Evolutionary conservation across 2,329 filamentous ascomycete species (phyloP).

Genomic region (Colletotrichum sp.): DNA sequence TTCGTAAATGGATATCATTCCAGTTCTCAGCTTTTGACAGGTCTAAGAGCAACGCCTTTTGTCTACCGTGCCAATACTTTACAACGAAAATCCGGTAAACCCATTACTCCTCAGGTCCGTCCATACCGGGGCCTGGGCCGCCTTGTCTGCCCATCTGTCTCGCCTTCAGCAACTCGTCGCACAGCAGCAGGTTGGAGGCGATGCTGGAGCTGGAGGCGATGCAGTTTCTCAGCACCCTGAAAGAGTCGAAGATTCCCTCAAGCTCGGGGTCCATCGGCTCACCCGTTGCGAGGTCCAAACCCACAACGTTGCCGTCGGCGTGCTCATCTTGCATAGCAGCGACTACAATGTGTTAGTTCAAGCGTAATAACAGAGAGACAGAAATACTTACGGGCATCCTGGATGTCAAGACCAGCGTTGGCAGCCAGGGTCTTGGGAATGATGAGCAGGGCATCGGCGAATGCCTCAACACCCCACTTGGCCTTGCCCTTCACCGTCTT

Average conservation of each 20-base stretch:
- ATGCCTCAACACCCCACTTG: conserved; percentile 93
- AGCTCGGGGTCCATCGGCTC: conserved; percentile 95
- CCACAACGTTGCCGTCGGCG: conserved; percentile 82
- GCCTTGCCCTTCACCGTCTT: conserved; percentile 97
- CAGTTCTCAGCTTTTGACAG: conserved; percentile 19
- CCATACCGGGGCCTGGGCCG: conserved; percentile 69
- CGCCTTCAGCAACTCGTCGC: conserved; percentile 96
- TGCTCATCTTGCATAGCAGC: conserved; percentile 87
- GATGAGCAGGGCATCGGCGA: conserved; percentile 91
- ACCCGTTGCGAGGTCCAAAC: conserved; percentile 84
- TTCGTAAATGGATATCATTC: conserved; percentile 22
- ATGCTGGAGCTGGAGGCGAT: conserved; percentile 95
- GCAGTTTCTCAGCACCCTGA: conserved; percentile 91
- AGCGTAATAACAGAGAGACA: conserved; percentile 3
- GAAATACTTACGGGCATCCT: conserved; percentile 80
- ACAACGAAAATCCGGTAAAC: conserved; percentile 36
- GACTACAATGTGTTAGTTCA: conserved; percentile 55
- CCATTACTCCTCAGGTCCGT: conserved; percentile 58
- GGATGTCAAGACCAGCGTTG: conserved; percentile 95
- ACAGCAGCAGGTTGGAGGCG: conserved; percentile 91
- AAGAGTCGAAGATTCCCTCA: conserved; percentile 94
- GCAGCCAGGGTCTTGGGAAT: conserved; percentile 98
- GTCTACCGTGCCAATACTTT: conserved; percentile 44
- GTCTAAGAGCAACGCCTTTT: conserved; percentile 32
- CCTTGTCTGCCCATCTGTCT: conserved; percentile 84